These are phyloP conservation scores for Dryadomyces sulphureus DNA, from an alignment of 2,329 filamentous ascomycete species.

Conservation along the genomic window DNA sequence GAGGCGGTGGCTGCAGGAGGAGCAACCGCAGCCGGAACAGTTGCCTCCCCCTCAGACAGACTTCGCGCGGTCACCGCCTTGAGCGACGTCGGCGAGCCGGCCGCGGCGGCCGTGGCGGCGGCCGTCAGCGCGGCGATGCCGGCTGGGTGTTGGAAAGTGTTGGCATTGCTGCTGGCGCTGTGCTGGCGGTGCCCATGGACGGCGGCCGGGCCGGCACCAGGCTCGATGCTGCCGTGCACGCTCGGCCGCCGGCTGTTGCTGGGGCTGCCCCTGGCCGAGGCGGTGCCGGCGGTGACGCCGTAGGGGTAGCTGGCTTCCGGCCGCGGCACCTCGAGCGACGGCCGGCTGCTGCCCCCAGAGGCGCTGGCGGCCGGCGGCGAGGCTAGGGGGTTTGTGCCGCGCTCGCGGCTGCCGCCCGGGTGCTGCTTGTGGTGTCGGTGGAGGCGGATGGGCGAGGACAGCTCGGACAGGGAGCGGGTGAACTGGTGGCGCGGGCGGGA, in stretches of 20 bases:
- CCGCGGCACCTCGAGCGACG: slow-evolving; percentile 1
- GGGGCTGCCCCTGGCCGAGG: background rate
- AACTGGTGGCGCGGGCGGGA: slow-evolving; percentile 32
- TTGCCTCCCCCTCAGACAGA: background rate
- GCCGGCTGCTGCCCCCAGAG: background rate
- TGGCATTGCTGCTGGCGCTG: slow-evolving; percentile 1
- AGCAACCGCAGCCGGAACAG: background rate
- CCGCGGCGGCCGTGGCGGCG: background rate
- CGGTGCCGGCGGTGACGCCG: background rate
- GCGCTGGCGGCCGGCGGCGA: background rate
- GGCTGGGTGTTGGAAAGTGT: slow-evolving; percentile 2
- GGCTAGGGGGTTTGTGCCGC: background rate
- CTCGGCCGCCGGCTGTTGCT: slow-evolving; percentile 7
- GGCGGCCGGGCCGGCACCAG: no score
- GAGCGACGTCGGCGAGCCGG: slow-evolving; percentile 1
- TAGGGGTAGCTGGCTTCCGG: background rate
- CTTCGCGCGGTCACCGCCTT: background rate
- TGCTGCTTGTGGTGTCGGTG: slow-evolving; percentile 10
- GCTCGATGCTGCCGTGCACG: background rate
- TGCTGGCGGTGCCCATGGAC: background rate
- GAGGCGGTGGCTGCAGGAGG: slow-evolving; percentile 1
- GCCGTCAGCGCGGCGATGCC: slow-evolving; percentile 8
- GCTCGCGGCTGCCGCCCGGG: background rate
- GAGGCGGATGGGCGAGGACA: slow-evolving; percentile 31
- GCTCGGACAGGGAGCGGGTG: slow-evolving; percentile 39